Conservation (phyloP, 2,329 filamentous ascomycete species). For the Fusarium buharicum region DNA sequence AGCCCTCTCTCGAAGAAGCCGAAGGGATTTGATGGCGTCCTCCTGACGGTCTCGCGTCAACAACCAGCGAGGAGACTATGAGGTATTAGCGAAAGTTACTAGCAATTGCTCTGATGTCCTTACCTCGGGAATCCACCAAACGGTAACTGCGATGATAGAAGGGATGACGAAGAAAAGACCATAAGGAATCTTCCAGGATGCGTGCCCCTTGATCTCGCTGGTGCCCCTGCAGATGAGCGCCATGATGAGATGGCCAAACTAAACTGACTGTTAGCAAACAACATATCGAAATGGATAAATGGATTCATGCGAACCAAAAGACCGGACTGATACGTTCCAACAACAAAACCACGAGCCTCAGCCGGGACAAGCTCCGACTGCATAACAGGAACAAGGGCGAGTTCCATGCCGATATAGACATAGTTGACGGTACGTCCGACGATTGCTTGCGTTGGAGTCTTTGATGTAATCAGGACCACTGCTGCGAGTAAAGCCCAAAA, state of each 20-base stretch:
- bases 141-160: slow-evolving; percentile 35
- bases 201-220: slow-evolving; percentile 44
- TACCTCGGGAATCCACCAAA: slow-evolving; percentile 12
- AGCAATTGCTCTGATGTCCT: not conserved
- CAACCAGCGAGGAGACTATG: slow-evolving; percentile 48
- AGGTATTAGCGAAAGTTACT: slow-evolving; percentile 36
- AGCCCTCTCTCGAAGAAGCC: slow-evolving; percentile 39
- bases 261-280: not conserved
- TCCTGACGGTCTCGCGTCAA: slow-evolving; percentile 41
- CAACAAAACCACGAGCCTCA: slow-evolving; percentile 45
- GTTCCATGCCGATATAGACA: slow-evolving; percentile 53
- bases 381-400: slow-evolving; percentile 49
- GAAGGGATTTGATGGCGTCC: slow-evolving; percentile 45
- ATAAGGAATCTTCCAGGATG: slow-evolving; percentile 50
- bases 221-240: slow-evolving; percentile 46
- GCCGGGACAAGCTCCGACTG: slow-evolving; percentile 48
- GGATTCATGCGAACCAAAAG: not conserved
- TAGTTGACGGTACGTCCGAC: slow-evolving; percentile 52
- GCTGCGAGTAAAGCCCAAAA: slow-evolving; percentile 48
- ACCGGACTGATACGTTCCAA: slow-evolving; percentile 42
- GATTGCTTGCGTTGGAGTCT: slow-evolving; percentile 47
- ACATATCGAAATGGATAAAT: not conserved
- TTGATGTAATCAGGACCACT: slow-evolving; percentile 48
- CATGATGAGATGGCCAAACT: slow-evolving; percentile 39
- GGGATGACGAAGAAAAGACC: slow-evolving; percentile 51